phyloP scores from a whole-genome alignment of 352 stramenopile genomes.

The Pythium folliculosum region DNA sequence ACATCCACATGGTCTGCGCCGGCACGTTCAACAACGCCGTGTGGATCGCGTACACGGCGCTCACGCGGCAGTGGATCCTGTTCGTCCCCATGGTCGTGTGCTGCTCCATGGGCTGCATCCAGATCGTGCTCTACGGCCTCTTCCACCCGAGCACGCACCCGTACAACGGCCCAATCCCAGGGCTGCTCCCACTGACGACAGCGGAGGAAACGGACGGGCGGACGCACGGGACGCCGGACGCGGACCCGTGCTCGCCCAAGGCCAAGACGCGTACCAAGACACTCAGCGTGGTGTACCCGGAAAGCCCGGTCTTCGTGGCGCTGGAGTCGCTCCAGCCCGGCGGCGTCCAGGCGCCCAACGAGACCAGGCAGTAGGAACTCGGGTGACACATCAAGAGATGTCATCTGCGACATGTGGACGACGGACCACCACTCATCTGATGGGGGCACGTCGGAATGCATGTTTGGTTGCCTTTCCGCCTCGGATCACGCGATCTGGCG shows the following conservation, averaged over 20 bases:
- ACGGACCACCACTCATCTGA: background rate
- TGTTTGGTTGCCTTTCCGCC: background rate
- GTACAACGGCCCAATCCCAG: constrained; percentile 35
- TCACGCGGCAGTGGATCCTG: constrained; percentile 47
- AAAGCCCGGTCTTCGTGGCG: background rate
- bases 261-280: background rate
- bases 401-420: background rate
- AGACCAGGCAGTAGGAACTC: background rate
- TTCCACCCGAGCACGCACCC: constrained; percentile 26
- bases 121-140: constrained; percentile 45
- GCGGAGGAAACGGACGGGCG: too few relatives aligned
- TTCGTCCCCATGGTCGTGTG: constrained; percentile 49
- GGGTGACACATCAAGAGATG: background rate
- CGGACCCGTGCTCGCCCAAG: background rate
- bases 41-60: constrained; percentile 51
- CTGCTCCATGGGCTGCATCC: constrained; percentile 32
- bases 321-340: background rate
- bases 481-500: background rate
- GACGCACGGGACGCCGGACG: too few relatives aligned
- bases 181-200: background rate
- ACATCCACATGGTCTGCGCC: constrained; percentile 53
- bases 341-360: background rate
- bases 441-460: background rate
- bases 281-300: background rate
- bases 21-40: constrained; percentile 53